Evolutionary conservation across 1,139 yeast genomes (phyloP).

Genomic region (Pichia sp.): DNA sequence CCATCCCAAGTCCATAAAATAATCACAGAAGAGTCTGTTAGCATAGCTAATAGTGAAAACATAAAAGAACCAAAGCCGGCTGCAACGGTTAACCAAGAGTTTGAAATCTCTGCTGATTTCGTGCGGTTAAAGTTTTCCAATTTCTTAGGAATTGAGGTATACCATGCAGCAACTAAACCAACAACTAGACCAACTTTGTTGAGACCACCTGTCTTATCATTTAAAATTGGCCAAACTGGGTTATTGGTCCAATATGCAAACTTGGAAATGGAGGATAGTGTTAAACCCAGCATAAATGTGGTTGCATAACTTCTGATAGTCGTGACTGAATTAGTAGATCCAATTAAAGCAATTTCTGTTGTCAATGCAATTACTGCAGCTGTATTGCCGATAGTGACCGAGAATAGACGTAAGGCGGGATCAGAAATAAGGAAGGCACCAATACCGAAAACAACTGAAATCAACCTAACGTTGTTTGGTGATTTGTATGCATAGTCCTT

Average conservation of each 20-base stretch:
- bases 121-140: background rate
- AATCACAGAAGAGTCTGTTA: conserved; percentile 78
- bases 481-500: conserved; percentile 32
- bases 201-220: conserved; percentile 77
- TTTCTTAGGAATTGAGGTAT: conserved; percentile 33
- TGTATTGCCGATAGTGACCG: conserved; percentile 59
- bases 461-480: conserved; percentile 48
- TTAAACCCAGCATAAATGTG: conserved; percentile 65
- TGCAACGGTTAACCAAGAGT: conserved; percentile 38
- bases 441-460: conserved; percentile 61
- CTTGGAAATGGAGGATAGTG: conserved; percentile 67
- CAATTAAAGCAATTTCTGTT: conserved; percentile 45
- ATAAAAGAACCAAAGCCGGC: conserved; percentile 73
- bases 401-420: conserved; percentile 63
- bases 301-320: conserved; percentile 46
- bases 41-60: conserved; percentile 64
- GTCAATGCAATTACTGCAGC: conserved; percentile 53
- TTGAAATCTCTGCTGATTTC: conserved; percentile 10
- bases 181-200: conserved; percentile 63
- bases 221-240: conserved; percentile 96
- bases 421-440: conserved; percentile 63
- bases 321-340: conserved; percentile 35
- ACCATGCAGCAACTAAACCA: conserved; percentile 57
- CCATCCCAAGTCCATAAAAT: conserved; percentile 95
- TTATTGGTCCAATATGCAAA: conserved; percentile 75